A percentile compares a stretch with the other conserved stretches of the same genome.
phyloP scores from a whole-genome alignment of 2,329 filamentous ascomycete species.

The Fusarium siculi region DNA sequence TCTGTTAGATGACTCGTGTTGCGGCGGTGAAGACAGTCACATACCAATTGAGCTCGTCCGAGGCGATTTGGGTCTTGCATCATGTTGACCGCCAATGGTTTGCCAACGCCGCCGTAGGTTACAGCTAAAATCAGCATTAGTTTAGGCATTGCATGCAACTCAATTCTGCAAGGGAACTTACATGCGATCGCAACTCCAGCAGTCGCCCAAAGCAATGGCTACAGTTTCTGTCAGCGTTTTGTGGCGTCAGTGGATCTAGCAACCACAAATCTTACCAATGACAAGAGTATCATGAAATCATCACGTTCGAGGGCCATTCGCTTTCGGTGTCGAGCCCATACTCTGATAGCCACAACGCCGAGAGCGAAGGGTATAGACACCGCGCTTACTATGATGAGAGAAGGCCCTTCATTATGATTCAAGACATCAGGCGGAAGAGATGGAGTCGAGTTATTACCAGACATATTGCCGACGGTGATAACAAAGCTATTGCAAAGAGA shows the following conservation, averaged over 20 bases:
- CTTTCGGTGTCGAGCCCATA: constrained; percentile 3
- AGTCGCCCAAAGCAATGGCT: not conserved
- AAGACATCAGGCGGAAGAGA: not conserved
- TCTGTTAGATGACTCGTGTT: rapidly evolving
- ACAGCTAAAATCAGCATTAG: not conserved
- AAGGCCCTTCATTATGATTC: not conserved
- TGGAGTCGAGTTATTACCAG: not conserved
- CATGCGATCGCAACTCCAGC: not conserved
- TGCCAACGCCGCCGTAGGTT: not conserved
- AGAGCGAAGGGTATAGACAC: not conserved
- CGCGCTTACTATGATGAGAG: not conserved
- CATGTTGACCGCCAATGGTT: constrained; percentile 5
- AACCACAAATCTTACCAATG: not conserved
- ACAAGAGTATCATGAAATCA: not conserved
- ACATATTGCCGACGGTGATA: not conserved
- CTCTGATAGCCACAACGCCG: not conserved
- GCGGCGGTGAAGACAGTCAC: rapidly evolving
- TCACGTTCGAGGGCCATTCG: not conserved
- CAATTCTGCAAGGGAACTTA: not conserved
- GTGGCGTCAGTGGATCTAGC: rapidly evolving
- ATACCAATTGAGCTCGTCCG: not conserved
- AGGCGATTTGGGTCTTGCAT: not conserved
- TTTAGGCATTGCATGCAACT: rapidly evolving
- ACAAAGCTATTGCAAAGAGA: too few relatives aligned
- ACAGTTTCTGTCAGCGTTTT: not conserved